phyloP scores from a whole-genome alignment of 1,139 yeast species.

The Suhomyces kunorum region DNA sequence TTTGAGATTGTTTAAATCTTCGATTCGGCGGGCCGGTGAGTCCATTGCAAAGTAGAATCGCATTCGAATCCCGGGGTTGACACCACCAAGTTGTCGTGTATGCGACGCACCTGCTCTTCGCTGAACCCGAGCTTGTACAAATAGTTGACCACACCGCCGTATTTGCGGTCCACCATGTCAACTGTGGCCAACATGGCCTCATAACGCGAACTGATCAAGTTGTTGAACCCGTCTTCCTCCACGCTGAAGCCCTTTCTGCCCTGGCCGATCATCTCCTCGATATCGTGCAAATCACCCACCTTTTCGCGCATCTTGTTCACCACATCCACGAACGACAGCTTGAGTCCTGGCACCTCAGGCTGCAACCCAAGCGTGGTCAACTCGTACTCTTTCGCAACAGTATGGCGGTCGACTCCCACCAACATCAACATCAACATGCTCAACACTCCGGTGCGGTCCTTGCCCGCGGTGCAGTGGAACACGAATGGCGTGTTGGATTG shows the following conservation, averaged over 20 bases:
- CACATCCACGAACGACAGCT: slow-evolving; percentile 33
- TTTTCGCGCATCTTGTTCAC: slow-evolving; percentile 33
- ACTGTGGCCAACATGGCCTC: slow-evolving; percentile 75
- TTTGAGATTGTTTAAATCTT: slow-evolving; percentile 20
- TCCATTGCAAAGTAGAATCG: slow-evolving; percentile 26
- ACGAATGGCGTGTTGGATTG: slow-evolving; percentile 57
- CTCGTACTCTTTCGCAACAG: slow-evolving; percentile 73
- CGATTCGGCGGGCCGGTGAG: slow-evolving; percentile 24
- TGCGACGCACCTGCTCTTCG: slow-evolving; percentile 48
- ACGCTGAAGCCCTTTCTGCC: slow-evolving; percentile 45
- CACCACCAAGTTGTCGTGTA: slow-evolving; percentile 47
- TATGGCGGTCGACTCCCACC: slow-evolving; percentile 64
- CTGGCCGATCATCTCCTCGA: slow-evolving; percentile 32
- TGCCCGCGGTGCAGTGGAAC: slow-evolving; percentile 84
- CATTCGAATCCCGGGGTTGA: slow-evolving; percentile 25
- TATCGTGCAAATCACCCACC: slow-evolving; percentile 24
- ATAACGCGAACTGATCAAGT: slow-evolving; percentile 63
- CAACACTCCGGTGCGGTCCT: slow-evolving; percentile 80
- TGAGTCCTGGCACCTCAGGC: slow-evolving; percentile 48
- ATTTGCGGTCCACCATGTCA: slow-evolving; percentile 48
- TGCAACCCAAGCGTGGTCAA: slow-evolving; percentile 66
- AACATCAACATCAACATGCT: slow-evolving; percentile 66
- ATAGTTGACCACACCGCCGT: slow-evolving; percentile 58
- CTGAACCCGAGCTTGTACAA: slow-evolving; percentile 51
- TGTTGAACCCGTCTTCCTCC: slow-evolving; percentile 52